A percentile compares a stretch with the other conserved stretches of the same genome.
Evolutionary conservation across 148 eudicot genomes (phyloP).

Genomic region (Bassia scoparia): DNA sequence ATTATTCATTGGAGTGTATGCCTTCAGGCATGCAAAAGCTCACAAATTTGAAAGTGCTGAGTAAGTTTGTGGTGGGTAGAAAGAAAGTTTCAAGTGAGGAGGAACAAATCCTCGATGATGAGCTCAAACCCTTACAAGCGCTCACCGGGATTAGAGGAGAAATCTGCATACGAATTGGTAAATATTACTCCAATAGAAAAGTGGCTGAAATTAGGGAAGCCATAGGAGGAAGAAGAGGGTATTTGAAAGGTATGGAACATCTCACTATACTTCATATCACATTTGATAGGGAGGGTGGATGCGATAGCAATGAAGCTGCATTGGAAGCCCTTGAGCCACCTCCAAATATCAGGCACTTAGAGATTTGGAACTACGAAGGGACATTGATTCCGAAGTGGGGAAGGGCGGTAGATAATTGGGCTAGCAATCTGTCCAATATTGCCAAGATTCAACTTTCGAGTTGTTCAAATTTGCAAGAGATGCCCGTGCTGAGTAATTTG

Average conservation of each 20-base stretch:
- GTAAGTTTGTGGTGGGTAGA: no score
- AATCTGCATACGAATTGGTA: no score
- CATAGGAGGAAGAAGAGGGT: background rate
- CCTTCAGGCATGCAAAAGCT: no score
- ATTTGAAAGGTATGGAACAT: background rate
- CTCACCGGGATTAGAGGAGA: no score
- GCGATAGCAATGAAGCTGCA: background rate
- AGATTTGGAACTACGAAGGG: background rate
- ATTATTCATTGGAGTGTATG: no score
- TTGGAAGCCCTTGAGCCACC: constrained; percentile 24
- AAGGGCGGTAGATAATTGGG: no score
- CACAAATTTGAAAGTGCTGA: no score
- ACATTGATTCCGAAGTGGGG: no score
- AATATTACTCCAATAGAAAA: no score
- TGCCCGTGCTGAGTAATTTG: constrained; percentile 22
- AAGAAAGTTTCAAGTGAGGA: no score
- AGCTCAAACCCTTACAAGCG: no score
- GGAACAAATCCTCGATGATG: background rate
- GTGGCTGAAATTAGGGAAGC: no score
- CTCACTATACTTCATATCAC: background rate
- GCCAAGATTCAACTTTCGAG: background rate
- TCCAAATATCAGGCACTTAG: background rate
- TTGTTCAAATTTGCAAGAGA: background rate
- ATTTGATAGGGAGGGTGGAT: background rate
- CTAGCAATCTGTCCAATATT: constrained; percentile 1